Base-by-base conservation (phyloP, 495 filamentous ascomycete species). In the Letharia lupina region DNA sequence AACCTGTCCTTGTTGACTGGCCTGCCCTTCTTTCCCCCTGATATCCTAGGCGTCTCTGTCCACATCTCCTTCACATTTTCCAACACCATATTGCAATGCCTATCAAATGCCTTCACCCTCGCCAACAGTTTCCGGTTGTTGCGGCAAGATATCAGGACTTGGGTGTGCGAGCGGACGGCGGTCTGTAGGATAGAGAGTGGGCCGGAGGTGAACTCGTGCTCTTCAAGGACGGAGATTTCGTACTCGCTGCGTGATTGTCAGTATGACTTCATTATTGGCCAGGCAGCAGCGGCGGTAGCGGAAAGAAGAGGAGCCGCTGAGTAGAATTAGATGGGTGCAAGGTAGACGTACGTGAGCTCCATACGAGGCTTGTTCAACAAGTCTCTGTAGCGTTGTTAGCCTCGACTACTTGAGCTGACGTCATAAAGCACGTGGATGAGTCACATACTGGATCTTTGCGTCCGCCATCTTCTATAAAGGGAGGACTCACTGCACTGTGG, bases 31-130 rank as follows among this genome's bases (percentile, higher is more conserved):
- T 90, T 89, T 37, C 91, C 91, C 50, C 81, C 83, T 18, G 84
- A 80, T 35, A 83, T 75, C 69, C 90, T 85, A 45, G 94, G 93
- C 63, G 87, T 91, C 80, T 98, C 94, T 8, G 91, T 96, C 94
- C 94, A 98, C 92, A 98, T 98, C 81, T 98, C 94, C 82, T 98
- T 98, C 45, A 93, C 91, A 70, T 95, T 95, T 84, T 96, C 92
- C 44, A 96, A 79, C n/a, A 96, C 89, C 92, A 96, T 95, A 79
- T 96, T 96, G 81, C 91, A 93, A 80, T 98, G 95, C 70, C 94
- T 86, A 77, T 97, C 93, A 75, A 92, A 93, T 15, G 89, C 89
- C 78, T 91, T 91, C 64, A 93, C 88, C 18, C 89, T 83, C 28
- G 89, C 90, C 59, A 91, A 82, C 28, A 92, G 78, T 77, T 92